Conservation (phyloP, 148 eudicot species). For the Rhododendron mucronatum region DNA sequence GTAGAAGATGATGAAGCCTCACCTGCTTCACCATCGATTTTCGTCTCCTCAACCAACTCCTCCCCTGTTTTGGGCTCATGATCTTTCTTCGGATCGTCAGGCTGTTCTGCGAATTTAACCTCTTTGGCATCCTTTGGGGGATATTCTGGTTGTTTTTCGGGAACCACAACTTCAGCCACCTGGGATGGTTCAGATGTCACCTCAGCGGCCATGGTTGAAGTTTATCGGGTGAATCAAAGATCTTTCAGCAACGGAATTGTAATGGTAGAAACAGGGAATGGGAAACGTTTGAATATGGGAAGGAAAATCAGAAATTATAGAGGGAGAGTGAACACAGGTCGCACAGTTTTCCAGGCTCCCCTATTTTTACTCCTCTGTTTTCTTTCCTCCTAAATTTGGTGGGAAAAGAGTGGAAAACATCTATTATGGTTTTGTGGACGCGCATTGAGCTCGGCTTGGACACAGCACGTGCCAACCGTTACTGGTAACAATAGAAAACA, state of each 20-base stretch:
- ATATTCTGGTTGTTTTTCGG: background rate
- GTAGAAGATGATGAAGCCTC: slow-evolving; percentile 8
- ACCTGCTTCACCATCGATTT: slow-evolving; percentile 10
- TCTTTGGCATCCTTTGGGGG: slow-evolving; percentile 6
- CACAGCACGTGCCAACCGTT: background rate
- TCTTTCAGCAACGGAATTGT: background rate
- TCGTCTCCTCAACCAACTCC: slow-evolving; percentile 1
- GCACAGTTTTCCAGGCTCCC: background rate
- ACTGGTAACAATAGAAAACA: background rate
- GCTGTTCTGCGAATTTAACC: background rate
- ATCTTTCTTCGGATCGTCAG: background rate
- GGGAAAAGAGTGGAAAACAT: background rate
- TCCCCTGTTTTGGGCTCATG: slow-evolving; percentile 4
- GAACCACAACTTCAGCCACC: slow-evolving; percentile 13
- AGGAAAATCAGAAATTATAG: background rate
- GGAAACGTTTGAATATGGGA: background rate
- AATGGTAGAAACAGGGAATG: background rate
- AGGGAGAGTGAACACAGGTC: background rate
- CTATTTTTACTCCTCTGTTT: background rate
- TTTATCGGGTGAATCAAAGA: background rate
- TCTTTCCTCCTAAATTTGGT: slow-evolving; percentile 13
- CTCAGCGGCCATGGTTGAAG: slow-evolving; percentile 32
- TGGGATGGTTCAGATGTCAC: slow-evolving; percentile 26
- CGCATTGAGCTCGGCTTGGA: background rate
- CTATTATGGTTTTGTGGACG: background rate